A percentile compares a stretch with the other conserved stretches of the same genome.
Evolutionary conservation across 495 filamentous ascomycete genomes (phyloP).

Genomic region (Tuber indicum): DNA sequence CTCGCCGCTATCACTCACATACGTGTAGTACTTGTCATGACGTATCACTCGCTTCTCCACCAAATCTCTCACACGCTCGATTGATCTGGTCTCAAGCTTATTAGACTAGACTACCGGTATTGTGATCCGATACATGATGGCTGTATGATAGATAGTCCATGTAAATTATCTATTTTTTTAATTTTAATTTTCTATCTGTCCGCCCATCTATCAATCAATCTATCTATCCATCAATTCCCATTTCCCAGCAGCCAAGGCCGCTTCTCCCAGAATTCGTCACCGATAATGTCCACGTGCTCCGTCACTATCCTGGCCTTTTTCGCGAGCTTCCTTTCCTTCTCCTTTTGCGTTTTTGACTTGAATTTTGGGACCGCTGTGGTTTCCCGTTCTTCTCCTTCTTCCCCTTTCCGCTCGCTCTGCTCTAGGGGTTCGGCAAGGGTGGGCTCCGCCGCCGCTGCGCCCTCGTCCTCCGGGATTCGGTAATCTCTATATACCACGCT

Average conservation of each 20-base stretch:
- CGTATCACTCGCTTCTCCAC: constrained; percentile 13
- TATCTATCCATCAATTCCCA: background rate
- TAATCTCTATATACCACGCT: constrained; percentile 83
- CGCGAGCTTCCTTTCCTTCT: constrained; percentile 68
- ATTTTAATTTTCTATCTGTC: constrained; percentile 1
- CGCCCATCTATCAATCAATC: background rate
- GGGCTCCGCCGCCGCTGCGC: background rate
- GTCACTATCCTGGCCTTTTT: constrained; percentile 68
- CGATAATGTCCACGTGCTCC: constrained; percentile 87
- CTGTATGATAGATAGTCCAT: background rate
- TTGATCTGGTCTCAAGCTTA: background rate
- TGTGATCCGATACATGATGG: background rate
- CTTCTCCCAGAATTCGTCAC: constrained; percentile 83
- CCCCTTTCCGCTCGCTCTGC: constrained; percentile 42
- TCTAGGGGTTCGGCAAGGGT: constrained; percentile 53
- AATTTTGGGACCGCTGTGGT: constrained; percentile 18
- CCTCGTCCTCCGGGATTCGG: constrained; percentile 21
- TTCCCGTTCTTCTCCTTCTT: background rate
- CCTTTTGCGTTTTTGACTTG: constrained; percentile 63
- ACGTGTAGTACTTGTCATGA: background rate
- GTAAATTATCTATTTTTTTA: background rate
- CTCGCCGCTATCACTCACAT: too few relatives aligned
- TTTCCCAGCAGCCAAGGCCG: constrained; percentile 69
- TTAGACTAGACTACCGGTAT: background rate
- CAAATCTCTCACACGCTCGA: background rate